Evolutionary conservation across 805 yeast genomes (phyloP), one percentile per base, ranked within the genome.

Genomic region (Kluyveromyces wickerhamii): DNA sequence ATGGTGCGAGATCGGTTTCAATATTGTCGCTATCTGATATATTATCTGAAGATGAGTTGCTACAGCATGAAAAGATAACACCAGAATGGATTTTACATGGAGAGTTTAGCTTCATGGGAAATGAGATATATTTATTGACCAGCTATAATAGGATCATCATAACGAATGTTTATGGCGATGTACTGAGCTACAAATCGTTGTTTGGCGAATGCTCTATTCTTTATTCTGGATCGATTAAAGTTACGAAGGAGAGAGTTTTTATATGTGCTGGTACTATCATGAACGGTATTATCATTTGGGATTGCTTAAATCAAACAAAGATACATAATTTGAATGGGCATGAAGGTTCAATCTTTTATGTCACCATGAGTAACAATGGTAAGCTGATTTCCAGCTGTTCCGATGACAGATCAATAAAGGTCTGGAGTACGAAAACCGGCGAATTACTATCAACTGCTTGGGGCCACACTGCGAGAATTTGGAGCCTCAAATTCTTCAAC

Each of bases 401-500:
- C 0, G 97, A 92, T 57, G 98, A 89, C 52, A 68, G 98, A 41
- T 83, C 96, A 0, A 76, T 92, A 36, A 79, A 77, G 38, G 53
- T 89, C 5, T 87, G 87, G 79, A 74, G 74, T 46, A 60, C 79
- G 41, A 48, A 49, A 5, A 51, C 71, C 1, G 89, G 94, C 1
- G 47, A 59, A 8, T 58, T 76, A 21, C 45, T 82, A 25, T 81
- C 89, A 1, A 72, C 77, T 18, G 96, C 95, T 0, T 92, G 96
- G 96, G 98, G 97, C 10, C 98, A 92, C 53, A 79, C 82, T 1
- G 89, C 97, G 0, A 72, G 98, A 52, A 88, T 92, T 26, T 92
- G 98, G 98, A 71, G 72, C 27, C 62, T 89, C 29, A 67, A 66
- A 32, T 84, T 85, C 51, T 71, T 63, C 38, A 60, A 61, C 5